A percentile compares a stretch with the other conserved stretches of the same genome.
Evolutionary conservation across 73 alveolate species (phyloP).

Genomic region (Paramecium pentaurelia): DNA sequence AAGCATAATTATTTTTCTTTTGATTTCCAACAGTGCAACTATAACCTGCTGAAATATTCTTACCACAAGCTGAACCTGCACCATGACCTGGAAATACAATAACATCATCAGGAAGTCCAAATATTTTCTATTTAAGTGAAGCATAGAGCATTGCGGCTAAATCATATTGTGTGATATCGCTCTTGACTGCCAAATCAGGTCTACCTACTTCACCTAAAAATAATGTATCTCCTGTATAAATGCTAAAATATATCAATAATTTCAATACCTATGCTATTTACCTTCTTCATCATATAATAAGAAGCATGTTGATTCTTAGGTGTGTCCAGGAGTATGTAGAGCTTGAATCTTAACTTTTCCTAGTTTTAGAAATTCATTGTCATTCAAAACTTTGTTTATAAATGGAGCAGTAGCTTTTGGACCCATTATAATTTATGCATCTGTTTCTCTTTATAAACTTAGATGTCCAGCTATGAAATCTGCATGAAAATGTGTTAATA

Average conservation of each 20-base stretch:
- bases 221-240: constrained; percentile 79
- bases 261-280: constrained; percentile 29
- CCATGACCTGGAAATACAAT: constrained; percentile 82
- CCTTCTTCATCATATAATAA: constrained; percentile 44
- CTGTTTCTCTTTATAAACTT: constrained; percentile 49
- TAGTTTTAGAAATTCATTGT: constrained; percentile 36
- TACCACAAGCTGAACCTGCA: constrained; percentile 77
- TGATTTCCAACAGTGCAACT: constrained; percentile 55
- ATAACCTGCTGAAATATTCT: constrained; percentile 38
- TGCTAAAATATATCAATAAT: constrained; percentile 16
- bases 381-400: constrained; percentile 42
- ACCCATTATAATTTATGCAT: constrained; percentile 58
- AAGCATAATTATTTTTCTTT: constrained; percentile 54
- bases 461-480: constrained; percentile 65
- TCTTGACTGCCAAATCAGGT: constrained; percentile 79
- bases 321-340: constrained; percentile 77
- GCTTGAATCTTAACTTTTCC: constrained; percentile 53
- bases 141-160: constrained; percentile 57
- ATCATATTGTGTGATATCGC: constrained; percentile 49
- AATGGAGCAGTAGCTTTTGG: constrained; percentile 57
- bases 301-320: constrained; percentile 72
- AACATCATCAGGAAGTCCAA: constrained; percentile 71
- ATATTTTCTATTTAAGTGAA: constrained; percentile 58
- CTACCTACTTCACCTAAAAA: constrained; percentile 82
- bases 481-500: constrained; percentile 65